Conservation (phyloP, 169 alveolate genomes). For the Neospora caninum region DNA sequence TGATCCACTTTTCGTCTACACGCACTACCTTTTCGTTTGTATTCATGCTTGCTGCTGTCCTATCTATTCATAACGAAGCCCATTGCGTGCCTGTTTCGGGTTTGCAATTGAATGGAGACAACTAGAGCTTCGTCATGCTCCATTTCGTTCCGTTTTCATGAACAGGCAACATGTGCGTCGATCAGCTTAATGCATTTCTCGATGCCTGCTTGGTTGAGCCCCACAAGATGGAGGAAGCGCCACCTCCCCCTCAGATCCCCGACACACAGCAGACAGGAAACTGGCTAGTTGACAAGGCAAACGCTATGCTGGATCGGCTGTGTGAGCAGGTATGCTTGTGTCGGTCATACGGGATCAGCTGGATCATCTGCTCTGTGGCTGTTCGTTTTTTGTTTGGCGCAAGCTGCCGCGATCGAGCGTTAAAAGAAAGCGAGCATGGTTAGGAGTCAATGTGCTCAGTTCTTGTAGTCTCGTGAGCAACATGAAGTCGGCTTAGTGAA, state of each 20-base stretch:
- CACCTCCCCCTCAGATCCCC: conserved; percentile 62
- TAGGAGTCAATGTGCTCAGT: not conserved
- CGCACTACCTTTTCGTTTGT: too few species aligned
- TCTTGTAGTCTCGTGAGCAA: not conserved
- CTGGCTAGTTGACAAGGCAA: conserved; percentile 64
- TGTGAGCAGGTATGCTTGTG: not conserved
- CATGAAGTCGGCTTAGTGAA: too few species aligned
- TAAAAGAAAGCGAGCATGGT: not conserved
- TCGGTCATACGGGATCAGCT: too few species aligned
- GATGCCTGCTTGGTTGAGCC: conserved; percentile 63
- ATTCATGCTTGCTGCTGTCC: too few species aligned
- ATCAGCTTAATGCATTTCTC: conserved; percentile 66
- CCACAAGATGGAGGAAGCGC: not conserved
- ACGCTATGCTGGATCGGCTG: conserved; percentile 50
- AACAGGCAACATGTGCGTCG: conserved; percentile 62
- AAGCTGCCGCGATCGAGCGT: not conserved
- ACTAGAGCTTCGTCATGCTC: too few species aligned
- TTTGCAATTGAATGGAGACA: too few species aligned
- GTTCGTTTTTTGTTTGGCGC: not conserved
- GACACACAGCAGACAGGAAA: conserved; percentile 66
- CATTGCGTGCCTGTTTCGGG: too few species aligned
- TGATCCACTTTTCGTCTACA: too few species aligned
- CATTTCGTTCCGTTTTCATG: not conserved
- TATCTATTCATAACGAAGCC: too few species aligned
- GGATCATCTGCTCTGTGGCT: not conserved